Conservation (phyloP, 805 yeast species). For the Yamadazyma ubonensis region DNA sequence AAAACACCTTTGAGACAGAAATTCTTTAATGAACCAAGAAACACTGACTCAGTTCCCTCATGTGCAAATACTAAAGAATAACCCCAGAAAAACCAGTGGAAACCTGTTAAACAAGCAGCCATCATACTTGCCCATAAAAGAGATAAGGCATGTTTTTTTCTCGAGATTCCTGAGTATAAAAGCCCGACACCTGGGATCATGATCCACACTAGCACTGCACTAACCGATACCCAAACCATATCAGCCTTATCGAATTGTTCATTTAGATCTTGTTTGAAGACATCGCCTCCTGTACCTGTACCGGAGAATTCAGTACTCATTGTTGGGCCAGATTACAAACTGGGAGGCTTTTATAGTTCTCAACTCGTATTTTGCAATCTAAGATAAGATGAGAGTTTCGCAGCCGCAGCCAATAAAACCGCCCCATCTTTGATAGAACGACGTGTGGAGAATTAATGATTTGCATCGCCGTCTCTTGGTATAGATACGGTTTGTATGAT, state of each 20-base stretch:
- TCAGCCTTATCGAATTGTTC: constrained; percentile 68
- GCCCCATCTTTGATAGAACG: no score
- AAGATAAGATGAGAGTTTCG: constrained; percentile 5
- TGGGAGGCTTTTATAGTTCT: neutral
- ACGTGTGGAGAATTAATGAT: no score
- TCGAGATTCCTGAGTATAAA: constrained; percentile 86
- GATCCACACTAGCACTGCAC: constrained; percentile 85
- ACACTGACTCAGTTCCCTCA: constrained; percentile 53
- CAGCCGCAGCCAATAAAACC: constrained; percentile 4
- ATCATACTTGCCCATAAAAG: constrained; percentile 91
- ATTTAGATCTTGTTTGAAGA: constrained; percentile 70
- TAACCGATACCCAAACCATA: constrained; percentile 80
- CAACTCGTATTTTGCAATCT: constrained; percentile 2
- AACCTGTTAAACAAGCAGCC: constrained; percentile 77
- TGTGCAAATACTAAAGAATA: constrained; percentile 85
- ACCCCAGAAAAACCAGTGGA: constrained; percentile 99
- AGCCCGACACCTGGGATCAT: constrained; percentile 97
- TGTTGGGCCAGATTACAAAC: no score
- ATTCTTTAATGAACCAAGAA: constrained; percentile 79
- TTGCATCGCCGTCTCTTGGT: no score
- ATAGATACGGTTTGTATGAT: no score
- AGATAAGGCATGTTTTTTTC: constrained; percentile 95
- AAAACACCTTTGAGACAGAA: constrained; percentile 79
- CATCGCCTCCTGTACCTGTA: constrained; percentile 77
- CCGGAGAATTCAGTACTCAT: constrained; percentile 47